phyloP scores from a whole-genome alignment of 2,329 filamentous ascomycete genomes.

The Epicoccum nigrum region DNA sequence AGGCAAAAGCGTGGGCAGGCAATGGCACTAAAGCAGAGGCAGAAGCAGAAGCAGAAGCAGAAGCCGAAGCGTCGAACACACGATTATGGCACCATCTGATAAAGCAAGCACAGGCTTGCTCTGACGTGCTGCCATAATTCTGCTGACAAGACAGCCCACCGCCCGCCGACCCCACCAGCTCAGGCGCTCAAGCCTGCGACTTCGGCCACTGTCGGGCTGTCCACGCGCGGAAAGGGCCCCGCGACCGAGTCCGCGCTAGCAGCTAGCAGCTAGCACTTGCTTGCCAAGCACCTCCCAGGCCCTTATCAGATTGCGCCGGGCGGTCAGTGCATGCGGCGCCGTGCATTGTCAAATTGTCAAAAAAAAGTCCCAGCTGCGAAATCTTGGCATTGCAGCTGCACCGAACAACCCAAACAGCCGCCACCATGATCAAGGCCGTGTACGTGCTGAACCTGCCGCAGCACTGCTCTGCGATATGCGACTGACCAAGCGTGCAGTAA shows the following conservation, averaged over 20 bases:
- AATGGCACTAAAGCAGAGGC: neutral
- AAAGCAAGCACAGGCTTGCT: constrained; percentile 18
- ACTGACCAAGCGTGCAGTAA: constrained; percentile 54
- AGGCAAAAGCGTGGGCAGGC: neutral
- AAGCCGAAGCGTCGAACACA: too few relatives aligned
- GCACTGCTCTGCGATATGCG: neutral
- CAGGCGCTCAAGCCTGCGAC: neutral
- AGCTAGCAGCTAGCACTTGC: too few relatives aligned
- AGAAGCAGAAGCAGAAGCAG: too few relatives aligned
- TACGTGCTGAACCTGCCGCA: constrained; percentile 17
- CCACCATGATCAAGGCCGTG: constrained; percentile 42
- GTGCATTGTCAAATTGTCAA: neutral
- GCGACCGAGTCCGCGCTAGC: too few relatives aligned
- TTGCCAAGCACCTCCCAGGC: too few relatives aligned
- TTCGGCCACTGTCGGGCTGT: neutral
- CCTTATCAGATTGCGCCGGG: constrained; percentile 13
- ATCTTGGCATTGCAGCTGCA: constrained; percentile 9
- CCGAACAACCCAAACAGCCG: constrained; percentile 1
- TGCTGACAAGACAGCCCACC: neutral
- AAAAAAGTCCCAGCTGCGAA: constrained; percentile 16
- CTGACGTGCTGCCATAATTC: constrained; percentile 34
- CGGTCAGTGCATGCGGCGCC: too few relatives aligned
- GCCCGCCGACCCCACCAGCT: neutral
- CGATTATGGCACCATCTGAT: constrained; percentile 25
- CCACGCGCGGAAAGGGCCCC: neutral